A percentile compares a stretch with the other conserved stretches of the same genome.
Evolutionary conservation across 2,329 filamentous ascomycete genomes (phyloP).

Genomic region (Zymoseptoria tritici): DNA sequence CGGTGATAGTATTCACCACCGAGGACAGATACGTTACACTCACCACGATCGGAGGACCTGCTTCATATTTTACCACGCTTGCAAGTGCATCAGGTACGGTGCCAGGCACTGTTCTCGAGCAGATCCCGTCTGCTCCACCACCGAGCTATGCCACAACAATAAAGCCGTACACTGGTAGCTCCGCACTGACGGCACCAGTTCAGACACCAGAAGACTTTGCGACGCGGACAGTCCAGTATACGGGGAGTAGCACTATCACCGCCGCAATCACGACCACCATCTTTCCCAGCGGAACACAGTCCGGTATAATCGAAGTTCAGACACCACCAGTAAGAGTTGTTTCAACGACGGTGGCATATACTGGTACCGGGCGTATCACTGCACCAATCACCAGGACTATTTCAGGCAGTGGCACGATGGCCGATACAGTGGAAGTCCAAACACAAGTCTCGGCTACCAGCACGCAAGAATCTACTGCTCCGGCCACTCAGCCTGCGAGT

Average conservation of each 20-base stretch:
- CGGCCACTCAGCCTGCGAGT: too few species aligned
- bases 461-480: too few species aligned
- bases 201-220: conserved; percentile 2
- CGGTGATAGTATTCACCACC: neutral
- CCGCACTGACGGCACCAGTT: neutral
- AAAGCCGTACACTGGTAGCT: neutral
- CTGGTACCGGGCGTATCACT: neutral
- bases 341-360: neutral
- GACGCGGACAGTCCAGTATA: neutral
- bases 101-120: neutral
- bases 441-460: too few species aligned
- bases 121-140: neutral
- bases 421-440: neutral
- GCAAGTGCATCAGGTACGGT: neutral
- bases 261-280: neutral
- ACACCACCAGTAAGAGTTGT: neutral
- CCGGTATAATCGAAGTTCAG: neutral
- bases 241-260: neutral
- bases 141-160: neutral
- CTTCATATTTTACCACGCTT: too few species aligned
- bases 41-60: too few species aligned
- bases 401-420: neutral
- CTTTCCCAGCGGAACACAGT: neutral
- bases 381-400: neutral
- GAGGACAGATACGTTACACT: too few species aligned